Conservation (phyloP, 2,329 filamentous ascomycete species). For the Aspergillus pseudoterreus region DNA sequence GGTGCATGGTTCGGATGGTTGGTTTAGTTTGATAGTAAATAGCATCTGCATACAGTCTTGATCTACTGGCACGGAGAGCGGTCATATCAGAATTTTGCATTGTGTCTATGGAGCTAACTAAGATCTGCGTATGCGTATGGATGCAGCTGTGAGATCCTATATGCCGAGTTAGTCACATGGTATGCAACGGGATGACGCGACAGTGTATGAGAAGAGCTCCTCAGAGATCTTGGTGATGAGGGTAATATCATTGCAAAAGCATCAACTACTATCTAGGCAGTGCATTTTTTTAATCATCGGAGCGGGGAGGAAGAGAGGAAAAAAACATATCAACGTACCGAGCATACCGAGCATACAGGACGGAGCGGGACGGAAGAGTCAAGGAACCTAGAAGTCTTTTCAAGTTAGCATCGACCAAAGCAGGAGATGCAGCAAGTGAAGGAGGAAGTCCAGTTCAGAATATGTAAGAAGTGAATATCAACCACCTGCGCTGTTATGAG, state of each 20-base stretch:
- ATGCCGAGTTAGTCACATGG: background rate
- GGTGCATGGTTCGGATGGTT: too few species aligned
- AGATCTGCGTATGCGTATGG: background rate
- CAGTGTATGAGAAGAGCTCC: slow-evolving; percentile 31
- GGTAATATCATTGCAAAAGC: slow-evolving; percentile 55
- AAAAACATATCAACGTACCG: slow-evolving; percentile 23
- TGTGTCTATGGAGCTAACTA: background rate
- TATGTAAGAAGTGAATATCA: slow-evolving; percentile 99
- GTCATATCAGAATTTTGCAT: background rate
- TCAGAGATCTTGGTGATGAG: slow-evolving; percentile 69
- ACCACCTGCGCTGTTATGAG: slow-evolving; percentile 67
- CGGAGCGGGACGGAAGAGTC: background rate
- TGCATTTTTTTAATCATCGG: slow-evolving; percentile 62
- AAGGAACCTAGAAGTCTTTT: slow-evolving; percentile 17
- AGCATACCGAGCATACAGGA: background rate
- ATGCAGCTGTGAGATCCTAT: background rate
- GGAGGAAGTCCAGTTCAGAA: slow-evolving; percentile 63
- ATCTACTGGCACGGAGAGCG: too few species aligned
- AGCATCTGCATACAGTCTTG: too few species aligned
- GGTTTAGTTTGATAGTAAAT: too few species aligned
- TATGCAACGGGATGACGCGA: background rate
- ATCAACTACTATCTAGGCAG: slow-evolving; percentile 68
- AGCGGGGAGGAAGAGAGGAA: slow-evolving; percentile 25
- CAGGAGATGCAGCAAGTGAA: slow-evolving; percentile 2
- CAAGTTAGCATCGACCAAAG: slow-evolving; percentile 19